Evolutionary conservation across 129 eudicot genomes (phyloP), one percentile per base, ranked within the genome.

Genomic region (Solidago caesia): DNA sequence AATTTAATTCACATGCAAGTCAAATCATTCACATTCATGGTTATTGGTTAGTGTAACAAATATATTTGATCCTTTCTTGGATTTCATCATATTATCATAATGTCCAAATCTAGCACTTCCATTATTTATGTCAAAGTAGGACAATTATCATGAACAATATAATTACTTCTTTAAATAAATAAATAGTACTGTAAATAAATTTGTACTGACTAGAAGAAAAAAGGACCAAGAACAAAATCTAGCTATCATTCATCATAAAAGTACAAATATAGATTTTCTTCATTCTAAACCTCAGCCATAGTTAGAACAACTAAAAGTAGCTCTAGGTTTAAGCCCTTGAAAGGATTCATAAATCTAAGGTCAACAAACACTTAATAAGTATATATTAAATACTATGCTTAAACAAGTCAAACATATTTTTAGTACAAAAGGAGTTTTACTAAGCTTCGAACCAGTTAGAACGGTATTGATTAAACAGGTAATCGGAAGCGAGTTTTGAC

Each of bases 321-420:
- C 53, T 68, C 64, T 44, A 47, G 72, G 63, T 52, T 47, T 5
- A 41, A 33, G 42, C 43, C 60, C 79, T 42, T n/a, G 1, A 52
- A 48, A 46, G 72, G 78, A 74, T 41, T 84, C 47, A 44, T 9
- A 14, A 43, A 41, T 44, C 49, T 47, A 44, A 48, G 42, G 68
- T 60, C 41, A 81, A 77, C 67, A 73, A 49, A 65, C 41, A 70
- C 45, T 14, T 49, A 75, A 43, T 11, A 52, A 64, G 26, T 72
- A 71, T 25, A 62, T 21, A 79, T 14, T 8, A 65, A 52, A 78
- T 12, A 27, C 15, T 14, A 48, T 69, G 12, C 58, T 64, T 15
- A 39, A 46, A 65, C 10, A 65, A 79, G 78, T 79, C 83, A 79
- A 77, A 66, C 74, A 55, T 21, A 65, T 79, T 62, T 44, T 72